phyloP scores from a whole-genome alignment of 2,329 filamentous ascomycete species.

The Cladosporium sp. region DNA sequence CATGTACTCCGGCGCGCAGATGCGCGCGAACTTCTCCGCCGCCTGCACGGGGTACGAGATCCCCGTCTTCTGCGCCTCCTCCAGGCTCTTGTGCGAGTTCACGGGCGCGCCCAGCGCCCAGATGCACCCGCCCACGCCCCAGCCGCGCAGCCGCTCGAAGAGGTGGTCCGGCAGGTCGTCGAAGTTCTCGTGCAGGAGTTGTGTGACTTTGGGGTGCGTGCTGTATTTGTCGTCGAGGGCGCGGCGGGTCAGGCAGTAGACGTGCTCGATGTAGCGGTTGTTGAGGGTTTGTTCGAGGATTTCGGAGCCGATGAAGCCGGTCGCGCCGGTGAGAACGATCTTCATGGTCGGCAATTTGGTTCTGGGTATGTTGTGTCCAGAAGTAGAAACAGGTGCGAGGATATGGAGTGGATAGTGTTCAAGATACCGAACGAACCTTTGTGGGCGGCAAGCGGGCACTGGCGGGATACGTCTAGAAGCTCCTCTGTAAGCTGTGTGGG shows the following conservation, averaged over 20 bases:
- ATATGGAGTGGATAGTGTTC: too few species aligned
- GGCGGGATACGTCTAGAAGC: too few species aligned
- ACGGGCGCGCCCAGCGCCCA: conserved; percentile 33
- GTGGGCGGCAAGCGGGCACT: too few species aligned
- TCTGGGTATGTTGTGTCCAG: too few species aligned
- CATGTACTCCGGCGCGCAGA: conserved; percentile 10
- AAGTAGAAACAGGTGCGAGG: too few species aligned
- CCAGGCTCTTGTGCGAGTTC: conserved; percentile 21
- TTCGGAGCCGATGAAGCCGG: conserved; percentile 52
- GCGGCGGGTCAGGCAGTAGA: conserved; percentile 29
- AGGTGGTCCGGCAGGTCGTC: conserved; percentile 43
- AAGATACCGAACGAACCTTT: too few species aligned
- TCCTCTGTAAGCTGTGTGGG: too few species aligned
- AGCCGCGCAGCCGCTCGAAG: conserved; percentile 31
- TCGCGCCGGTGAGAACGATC: conserved; percentile 53
- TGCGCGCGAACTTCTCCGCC: conserved; percentile 28
- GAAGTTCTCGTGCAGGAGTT: conserved; percentile 45
- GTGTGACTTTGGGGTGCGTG: conserved; percentile 28
- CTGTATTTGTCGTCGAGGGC: conserved; percentile 23
- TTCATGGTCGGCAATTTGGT: conserved; percentile 42
- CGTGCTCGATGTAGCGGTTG: conserved; percentile 43
- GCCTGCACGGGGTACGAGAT: conserved; percentile 28
- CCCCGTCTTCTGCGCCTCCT: conserved; percentile 27
- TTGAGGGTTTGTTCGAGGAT: conserved; percentile 48
- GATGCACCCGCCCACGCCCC: conserved; percentile 41